Evolutionary conservation across 2,329 filamentous ascomycete genomes (phyloP), one percentile per base, ranked within the genome.

Genomic region (Penicillium sp.): DNA sequence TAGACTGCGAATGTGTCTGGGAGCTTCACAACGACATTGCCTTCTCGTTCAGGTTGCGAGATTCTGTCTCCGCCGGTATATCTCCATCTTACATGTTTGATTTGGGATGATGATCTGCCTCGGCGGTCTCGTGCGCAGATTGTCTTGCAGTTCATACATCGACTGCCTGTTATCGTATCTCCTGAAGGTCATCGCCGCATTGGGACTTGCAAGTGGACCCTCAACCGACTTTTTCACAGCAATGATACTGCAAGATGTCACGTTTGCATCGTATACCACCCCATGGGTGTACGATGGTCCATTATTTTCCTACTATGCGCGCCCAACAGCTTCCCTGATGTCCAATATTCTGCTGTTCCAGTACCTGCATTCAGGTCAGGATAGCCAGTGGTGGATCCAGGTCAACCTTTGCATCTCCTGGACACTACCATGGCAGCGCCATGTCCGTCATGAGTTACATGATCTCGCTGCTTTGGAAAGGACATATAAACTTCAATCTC

Each of bases 231-330:
- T 40, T 38, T 40, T 58, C 33, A 57, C 55, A 49, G 53, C 52
- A 64, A 73, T 73, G 69, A 65, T 63, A 71, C 71, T 60, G 52
- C 62, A 57, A 43, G 52, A 71, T 72, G 72, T 73, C 60, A 74
- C 73, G 70, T 66, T 68, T 62, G 61, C 68, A 65, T 68, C 61
- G 49, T 10, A 30, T 11, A 59, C 59, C 35, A 52, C 56, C 60
- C 51, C 26, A 48, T 59, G 35, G 43, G 64, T 49, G 61, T 65
- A 62, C 59, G 61, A 67, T 63, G 65, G 54, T 49, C 45, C 60
- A 54, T 38, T 43, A 19, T 61, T 55, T 58, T 43, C 49, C 35
- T 51, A 52, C 59, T 60, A 55, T 65, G 33, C 28, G 52, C 42
- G 46, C 62, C 46, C 60, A 64, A 57, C 28, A 57, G 65, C 68